phyloP scores from a whole-genome alignment of 305 asterid genomes.

The Galium porrigens region DNA sequence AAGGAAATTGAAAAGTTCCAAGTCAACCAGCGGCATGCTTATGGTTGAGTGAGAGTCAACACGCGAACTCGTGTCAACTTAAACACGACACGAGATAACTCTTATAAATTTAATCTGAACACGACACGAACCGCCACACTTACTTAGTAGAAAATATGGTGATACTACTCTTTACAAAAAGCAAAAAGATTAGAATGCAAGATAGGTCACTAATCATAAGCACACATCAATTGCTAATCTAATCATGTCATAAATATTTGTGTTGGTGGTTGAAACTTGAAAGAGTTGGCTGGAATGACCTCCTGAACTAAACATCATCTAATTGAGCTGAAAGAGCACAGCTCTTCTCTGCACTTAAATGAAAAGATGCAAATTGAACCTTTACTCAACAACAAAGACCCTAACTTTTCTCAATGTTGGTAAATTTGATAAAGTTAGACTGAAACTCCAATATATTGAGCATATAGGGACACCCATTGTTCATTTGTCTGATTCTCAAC shows the following conservation, averaged over 20 bases:
- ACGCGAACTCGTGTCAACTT: not conserved
- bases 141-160: not conserved
- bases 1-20: not conserved
- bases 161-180: not conserved
- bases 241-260: slow-evolving; percentile 14
- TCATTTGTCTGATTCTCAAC: not conserved
- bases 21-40: slow-evolving; percentile 9
- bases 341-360: not conserved
- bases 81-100: not conserved
- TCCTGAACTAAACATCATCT: not conserved
- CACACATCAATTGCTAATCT: slow-evolving; percentile 14
- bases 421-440: too few species aligned
- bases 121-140: not conserved
- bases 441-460: not conserved
- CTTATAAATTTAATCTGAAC: not conserved
- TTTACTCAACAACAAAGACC: not conserved
- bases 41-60: not conserved
- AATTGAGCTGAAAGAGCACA: not conserved
- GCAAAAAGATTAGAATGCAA: slow-evolving; percentile 8
- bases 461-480: not conserved
- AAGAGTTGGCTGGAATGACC: not conserved
- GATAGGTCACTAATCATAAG: slow-evolving; percentile 18
- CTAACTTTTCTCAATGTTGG: not conserved
- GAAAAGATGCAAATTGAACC: not conserved
- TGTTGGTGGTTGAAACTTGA: slow-evolving; percentile 14